Conservation (phyloP, 2,329 filamentous ascomycete genomes). For the Verticillium zaregamsianum region DNA sequence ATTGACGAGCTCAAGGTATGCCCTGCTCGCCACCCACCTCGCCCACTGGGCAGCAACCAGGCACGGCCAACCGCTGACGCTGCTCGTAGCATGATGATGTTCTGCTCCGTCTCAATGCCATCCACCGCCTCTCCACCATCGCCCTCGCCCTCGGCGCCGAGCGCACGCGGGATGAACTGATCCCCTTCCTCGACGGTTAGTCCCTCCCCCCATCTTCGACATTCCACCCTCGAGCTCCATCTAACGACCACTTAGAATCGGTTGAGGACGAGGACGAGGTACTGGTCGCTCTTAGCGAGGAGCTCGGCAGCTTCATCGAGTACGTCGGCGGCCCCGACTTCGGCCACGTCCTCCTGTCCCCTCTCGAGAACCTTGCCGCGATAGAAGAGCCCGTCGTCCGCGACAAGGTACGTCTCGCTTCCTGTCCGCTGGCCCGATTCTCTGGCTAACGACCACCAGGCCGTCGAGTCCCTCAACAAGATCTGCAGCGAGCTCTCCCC, state of each 20-base stretch:
- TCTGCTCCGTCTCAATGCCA: conserved; percentile 94
- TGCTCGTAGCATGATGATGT: conserved; percentile 87
- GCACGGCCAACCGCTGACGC: neutral
- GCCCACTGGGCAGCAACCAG: neutral
- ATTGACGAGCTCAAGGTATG: conserved; percentile 98
- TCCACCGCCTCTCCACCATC: conserved; percentile 96
- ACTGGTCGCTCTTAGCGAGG: conserved; percentile 91
- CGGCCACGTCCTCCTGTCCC: conserved; percentile 93
- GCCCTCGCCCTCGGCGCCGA: conserved; percentile 93
- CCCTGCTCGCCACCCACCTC: conserved; percentile 9
- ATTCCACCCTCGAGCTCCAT: conserved; percentile 10
- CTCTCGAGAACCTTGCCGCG: conserved; percentile 93
- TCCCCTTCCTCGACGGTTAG: conserved; percentile 97
- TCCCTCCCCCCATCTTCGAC: conserved; percentile 14
- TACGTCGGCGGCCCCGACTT: conserved; percentile 93
- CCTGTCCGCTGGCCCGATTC: conserved; percentile 8
- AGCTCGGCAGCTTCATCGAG: conserved; percentile 94
- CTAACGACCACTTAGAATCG: conserved; percentile 63
- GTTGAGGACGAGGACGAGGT: conserved; percentile 99
- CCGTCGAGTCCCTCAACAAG: conserved; percentile 98
- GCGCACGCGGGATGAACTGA: conserved; percentile 95
- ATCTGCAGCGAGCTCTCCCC: conserved; percentile 91
- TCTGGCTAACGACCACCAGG: conserved; percentile 45
- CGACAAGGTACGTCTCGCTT: conserved; percentile 70
- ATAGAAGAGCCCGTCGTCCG: conserved; percentile 97